These are phyloP conservation scores for Aspergillus pseudoglaucus DNA, from an alignment of 2,329 filamentous ascomycete genomes.

Conservation along the genomic window DNA sequence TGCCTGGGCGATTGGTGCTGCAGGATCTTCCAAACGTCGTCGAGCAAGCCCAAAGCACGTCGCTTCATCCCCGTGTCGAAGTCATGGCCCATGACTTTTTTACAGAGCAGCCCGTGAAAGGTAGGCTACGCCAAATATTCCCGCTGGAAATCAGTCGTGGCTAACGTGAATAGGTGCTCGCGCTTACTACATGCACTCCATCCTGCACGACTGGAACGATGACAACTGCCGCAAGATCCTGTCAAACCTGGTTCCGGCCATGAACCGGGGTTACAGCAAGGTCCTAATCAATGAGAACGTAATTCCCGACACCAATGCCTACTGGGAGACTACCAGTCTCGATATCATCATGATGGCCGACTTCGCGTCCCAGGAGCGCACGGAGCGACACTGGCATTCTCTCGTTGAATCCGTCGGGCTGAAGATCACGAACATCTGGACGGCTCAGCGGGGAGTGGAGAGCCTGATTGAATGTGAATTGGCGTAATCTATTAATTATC, in stretches of 20 bases:
- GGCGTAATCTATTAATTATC: slow-evolving; percentile 3
- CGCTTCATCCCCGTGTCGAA: slow-evolving; percentile 11
- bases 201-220: slow-evolving; percentile 33
- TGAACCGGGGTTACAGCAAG: slow-evolving; percentile 36
- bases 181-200: slow-evolving; percentile 29
- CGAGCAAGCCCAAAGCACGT: slow-evolving; percentile 13
- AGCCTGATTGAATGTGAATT: slow-evolving; percentile 20
- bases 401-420: slow-evolving; percentile 29
- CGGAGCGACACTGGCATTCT: slow-evolving; percentile 32
- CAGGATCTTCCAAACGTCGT: slow-evolving; percentile 42
- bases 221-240: slow-evolving; percentile 27
- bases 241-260: slow-evolving; percentile 20
- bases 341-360: slow-evolving; percentile 40
- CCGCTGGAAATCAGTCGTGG: too few species aligned
- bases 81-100: slow-evolving; percentile 42
- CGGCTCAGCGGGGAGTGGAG: slow-evolving; percentile 10
- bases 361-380: slow-evolving; percentile 33
- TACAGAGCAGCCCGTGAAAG: slow-evolving; percentile 40
- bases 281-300: slow-evolving; percentile 41
- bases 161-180: slow-evolving; percentile 23
- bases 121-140: slow-evolving; percentile 8
- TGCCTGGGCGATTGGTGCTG: slow-evolving; percentile 39
- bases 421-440: slow-evolving; percentile 30
- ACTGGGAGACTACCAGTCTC: slow-evolving; percentile 21
- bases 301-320: slow-evolving; percentile 30